Evolutionary conservation across 495 filamentous ascomycete species (phyloP), one percentile per base, ranked within the genome.

Genomic region (Aspergillus campestris): DNA sequence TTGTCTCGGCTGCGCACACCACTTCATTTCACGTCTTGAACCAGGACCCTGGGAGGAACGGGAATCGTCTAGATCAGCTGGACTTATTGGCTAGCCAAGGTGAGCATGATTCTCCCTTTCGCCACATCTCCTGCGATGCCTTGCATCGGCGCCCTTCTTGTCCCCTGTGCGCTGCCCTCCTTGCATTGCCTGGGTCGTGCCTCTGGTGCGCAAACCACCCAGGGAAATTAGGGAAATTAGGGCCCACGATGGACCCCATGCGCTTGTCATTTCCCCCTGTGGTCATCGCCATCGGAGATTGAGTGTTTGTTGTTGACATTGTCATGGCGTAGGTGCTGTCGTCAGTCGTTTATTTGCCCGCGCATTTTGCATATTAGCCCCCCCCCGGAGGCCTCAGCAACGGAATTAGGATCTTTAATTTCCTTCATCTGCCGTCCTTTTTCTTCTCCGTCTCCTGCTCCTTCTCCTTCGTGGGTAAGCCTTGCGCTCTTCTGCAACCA

Each of bases 301-400:
- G 42, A 40, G 43, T 59, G 65, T 67, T 67, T 65, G 61, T 69
- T 69, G 51, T 69, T 69, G 60, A 67, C 62, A 49, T 58, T 53
- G 42, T 47, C 49, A 49, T 43, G 38, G 37, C 47, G 48, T 53
- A 58, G 55, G 24, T 40, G 49, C 37, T 56, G 46, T 57, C 42
- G 48, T 53, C 51, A 57, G 56, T 50, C 48, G 34, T 40, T 53
- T 50, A 38, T 24, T 42, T 46, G 34, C 39, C 41, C 47, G 45
- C 50, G 48, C 45, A 51, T 53, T 55, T 64, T 52, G 55, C 65
- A 65, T 65, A 67, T 62, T 61, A 64, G 58, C 55, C 50, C 45
- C 55, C 50, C 45, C 42, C 48, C 41, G 7, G 31, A 43, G 30
- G 40, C 40, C 38, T 40, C 45, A 47, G 7, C 49, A 11, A 51